These are phyloP conservation scores for Hydnomerulius pinastri DNA, from an alignment of 768 basidiomycete genomes.

Conservation along the genomic window DNA sequence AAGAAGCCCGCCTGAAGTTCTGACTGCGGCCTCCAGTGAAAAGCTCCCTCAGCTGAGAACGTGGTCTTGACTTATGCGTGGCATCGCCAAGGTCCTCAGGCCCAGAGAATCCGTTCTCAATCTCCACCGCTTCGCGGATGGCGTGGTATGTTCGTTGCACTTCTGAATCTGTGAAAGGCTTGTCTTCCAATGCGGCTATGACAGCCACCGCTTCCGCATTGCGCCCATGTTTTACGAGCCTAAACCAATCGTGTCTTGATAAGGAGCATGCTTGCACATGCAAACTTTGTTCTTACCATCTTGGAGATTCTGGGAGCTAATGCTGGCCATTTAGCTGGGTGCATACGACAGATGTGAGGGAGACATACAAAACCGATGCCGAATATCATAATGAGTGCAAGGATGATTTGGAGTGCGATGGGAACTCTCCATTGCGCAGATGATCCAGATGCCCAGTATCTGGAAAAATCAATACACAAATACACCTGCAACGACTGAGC, in stretches of 20 bases:
- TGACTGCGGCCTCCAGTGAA: constrained; percentile 57
- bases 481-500: neutral
- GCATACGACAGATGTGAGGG: neutral
- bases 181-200: constrained; percentile 62
- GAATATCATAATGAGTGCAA: constrained; percentile 55
- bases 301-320: constrained; percentile 60
- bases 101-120: constrained; percentile 34
- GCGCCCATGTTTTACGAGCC: constrained; percentile 58
- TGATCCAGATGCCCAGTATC: constrained; percentile 51
- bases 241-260: constrained; percentile 16
- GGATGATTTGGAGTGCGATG: constrained; percentile 57
- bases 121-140: constrained; percentile 52
- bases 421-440: constrained; percentile 66
- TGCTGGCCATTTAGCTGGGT: constrained; percentile 1
- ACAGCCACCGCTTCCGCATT: constrained; percentile 59
- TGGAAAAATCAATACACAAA: constrained; percentile 16
- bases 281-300: constrained; percentile 41
- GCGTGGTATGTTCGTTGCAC: constrained; percentile 55
- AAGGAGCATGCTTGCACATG: neutral
- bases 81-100: neutral
- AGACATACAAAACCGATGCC: constrained; percentile 49
- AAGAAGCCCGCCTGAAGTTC: constrained; percentile 57
- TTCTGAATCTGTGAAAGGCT: constrained; percentile 43
- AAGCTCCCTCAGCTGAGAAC: constrained; percentile 47
- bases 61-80: neutral